These are phyloP conservation scores for Aureobasidium sp. DNA, from an alignment of 2,329 filamentous ascomycete genomes.

Conservation along the genomic window DNA sequence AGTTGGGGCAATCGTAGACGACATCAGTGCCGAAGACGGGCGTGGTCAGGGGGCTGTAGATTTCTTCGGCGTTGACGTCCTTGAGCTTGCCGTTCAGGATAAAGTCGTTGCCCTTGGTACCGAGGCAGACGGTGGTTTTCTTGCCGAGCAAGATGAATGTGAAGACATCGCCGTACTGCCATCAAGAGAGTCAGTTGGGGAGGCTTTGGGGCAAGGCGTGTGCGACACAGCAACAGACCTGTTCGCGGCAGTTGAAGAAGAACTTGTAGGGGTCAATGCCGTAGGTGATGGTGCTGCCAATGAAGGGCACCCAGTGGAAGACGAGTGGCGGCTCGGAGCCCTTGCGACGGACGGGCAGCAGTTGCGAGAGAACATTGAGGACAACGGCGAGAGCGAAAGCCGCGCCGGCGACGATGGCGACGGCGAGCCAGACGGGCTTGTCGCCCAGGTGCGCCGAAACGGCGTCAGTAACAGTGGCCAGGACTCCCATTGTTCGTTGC, in stretches of 20 bases:
- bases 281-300: slow-evolving; percentile 88
- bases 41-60: slow-evolving; percentile 67
- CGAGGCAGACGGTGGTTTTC: slow-evolving; percentile 79
- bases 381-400: slow-evolving; percentile 51
- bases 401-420: slow-evolving; percentile 33
- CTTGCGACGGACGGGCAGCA: slow-evolving; percentile 61
- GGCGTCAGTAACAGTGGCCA: slow-evolving; percentile 7
- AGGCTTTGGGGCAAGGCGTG: background rate
- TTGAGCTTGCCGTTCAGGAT: slow-evolving; percentile 85
- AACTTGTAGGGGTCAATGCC: slow-evolving; percentile 90
- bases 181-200: slow-evolving; percentile 13
- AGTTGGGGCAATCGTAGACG: slow-evolving; percentile 83
- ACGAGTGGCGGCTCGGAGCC: slow-evolving; percentile 57
- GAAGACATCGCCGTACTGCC: slow-evolving; percentile 76
- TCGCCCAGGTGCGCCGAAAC: background rate
- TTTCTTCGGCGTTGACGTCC: slow-evolving; percentile 84
- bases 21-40: slow-evolving; percentile 75
- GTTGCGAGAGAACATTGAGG: slow-evolving; percentile 70
- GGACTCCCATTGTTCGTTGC: slow-evolving; percentile 1
- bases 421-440: slow-evolving; percentile 7
- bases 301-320: slow-evolving; percentile 58
- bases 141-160: slow-evolving; percentile 82
- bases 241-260: slow-evolving; percentile 63
- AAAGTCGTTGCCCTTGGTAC: slow-evolving; percentile 78
- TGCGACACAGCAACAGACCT: slow-evolving; percentile 45